Conservation (phyloP, 768 basidiomycete genomes). For the Lanmaoa pseudosensibilis region DNA sequence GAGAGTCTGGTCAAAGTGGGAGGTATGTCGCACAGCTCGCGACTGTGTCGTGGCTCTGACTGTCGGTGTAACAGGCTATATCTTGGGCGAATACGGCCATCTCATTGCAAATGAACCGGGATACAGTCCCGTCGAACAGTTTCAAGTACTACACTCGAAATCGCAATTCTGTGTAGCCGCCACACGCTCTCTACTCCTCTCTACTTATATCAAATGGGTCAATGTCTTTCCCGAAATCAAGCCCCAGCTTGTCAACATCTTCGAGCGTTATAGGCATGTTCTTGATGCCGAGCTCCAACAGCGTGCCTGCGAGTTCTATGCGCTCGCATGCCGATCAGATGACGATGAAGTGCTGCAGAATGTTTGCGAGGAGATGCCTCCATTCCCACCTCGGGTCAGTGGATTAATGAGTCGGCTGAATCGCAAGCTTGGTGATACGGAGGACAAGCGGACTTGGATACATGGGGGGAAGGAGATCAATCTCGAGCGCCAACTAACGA, state of each 20-base stretch:
- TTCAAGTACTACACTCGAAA: constrained; percentile 89
- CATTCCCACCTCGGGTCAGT: constrained; percentile 94
- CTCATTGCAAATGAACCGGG: constrained; percentile 94
- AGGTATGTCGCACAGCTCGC: constrained; percentile 48
- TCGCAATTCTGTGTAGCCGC: constrained; percentile 92
- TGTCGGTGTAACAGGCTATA: constrained; percentile 65
- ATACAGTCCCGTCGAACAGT: constrained; percentile 92
- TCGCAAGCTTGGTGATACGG: constrained; percentile 88
- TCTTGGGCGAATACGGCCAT: constrained; percentile 98
- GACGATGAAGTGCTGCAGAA: constrained; percentile 93
- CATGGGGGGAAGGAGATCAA: constrained; percentile 95
- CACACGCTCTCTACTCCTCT: constrained; percentile 88
- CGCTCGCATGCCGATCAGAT: constrained; percentile 78
- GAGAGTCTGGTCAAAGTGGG: constrained; percentile 96
- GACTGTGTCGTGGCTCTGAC: constrained; percentile 11
- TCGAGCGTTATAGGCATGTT: constrained; percentile 96
- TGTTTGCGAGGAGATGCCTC: constrained; percentile 98
- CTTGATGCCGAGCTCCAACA: constrained; percentile 97
- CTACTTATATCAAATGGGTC: constrained; percentile 99
- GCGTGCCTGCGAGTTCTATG: constrained; percentile 96
- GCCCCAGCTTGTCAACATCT: constrained; percentile 87
- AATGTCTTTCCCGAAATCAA: constrained; percentile 99
- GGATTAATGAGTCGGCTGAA: constrained; percentile 85
- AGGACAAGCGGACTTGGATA: constrained; percentile 93
- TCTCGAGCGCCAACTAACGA: constrained; percentile 66